Percentiles rank a stretch among this genome's conserved stretches.
Conservation (phyloP, 768 basidiomycete species). For the Lactarius quietus region DNA sequence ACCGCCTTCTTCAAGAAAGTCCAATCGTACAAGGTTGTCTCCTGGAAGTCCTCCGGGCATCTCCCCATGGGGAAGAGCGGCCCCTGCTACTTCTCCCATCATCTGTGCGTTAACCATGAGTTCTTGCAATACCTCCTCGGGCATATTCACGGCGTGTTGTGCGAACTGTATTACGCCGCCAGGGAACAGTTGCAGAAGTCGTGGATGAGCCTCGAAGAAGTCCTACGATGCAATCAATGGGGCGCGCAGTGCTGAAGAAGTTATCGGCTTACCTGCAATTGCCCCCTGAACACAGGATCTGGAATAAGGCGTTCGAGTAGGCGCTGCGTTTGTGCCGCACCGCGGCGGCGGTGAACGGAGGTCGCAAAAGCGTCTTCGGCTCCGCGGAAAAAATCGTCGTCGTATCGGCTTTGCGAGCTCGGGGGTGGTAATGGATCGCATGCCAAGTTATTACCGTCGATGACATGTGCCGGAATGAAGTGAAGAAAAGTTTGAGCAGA, state of each 20-base stretch:
- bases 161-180: constrained; percentile 57
- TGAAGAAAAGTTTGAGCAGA: constrained; percentile 57
- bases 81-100: constrained; percentile 22
- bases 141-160: constrained; percentile 24
- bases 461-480: constrained; percentile 63
- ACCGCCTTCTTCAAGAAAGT: constrained; percentile 12
- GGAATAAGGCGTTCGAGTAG: constrained; percentile 54
- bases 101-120: constrained; percentile 19
- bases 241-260: constrained; percentile 1
- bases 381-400: constrained; percentile 70
- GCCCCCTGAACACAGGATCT: constrained; percentile 52
- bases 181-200: constrained; percentile 53
- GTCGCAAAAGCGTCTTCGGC: constrained; percentile 49
- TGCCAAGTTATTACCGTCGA: constrained; percentile 53
- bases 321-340: constrained; percentile 48
- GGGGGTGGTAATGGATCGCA: constrained; percentile 88
- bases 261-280: constrained; percentile 46
- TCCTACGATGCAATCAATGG: constrained; percentile 32
- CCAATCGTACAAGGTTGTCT: constrained; percentile 25
- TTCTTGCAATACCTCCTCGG: constrained; percentile 23
- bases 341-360: constrained; percentile 32
- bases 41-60: constrained; percentile 24
- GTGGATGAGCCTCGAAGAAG: constrained; percentile 55
- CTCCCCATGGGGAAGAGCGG: constrained; percentile 21
- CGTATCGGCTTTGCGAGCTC: constrained; percentile 56